Percentiles rank a stretch among this genome's conserved stretches.
Conservation (phyloP, 1,284 basidiomycete species). For the Leccinum insolens region DNA sequence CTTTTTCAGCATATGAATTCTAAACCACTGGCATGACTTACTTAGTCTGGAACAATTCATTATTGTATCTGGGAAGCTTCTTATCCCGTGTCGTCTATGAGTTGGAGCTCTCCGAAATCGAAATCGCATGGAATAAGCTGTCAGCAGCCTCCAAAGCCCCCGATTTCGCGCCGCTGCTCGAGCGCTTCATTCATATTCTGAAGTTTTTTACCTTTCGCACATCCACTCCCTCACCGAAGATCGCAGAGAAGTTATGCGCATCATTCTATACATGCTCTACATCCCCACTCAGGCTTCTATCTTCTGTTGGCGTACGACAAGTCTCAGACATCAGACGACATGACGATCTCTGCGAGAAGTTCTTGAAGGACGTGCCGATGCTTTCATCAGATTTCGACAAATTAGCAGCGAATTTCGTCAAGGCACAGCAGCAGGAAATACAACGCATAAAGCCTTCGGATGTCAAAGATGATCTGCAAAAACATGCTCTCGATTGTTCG, state of each 20-base stretch:
- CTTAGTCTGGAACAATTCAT: conserved; percentile 80
- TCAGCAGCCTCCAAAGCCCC: conserved; percentile 31
- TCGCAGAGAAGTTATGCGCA: too few relatives aligned
- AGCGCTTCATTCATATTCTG: conserved; percentile 78
- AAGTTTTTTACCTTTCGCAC: conserved; percentile 85
- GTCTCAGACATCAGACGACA: too few relatives aligned
- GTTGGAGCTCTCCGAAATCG: conserved; percentile 61
- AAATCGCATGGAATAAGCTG: too few relatives aligned
- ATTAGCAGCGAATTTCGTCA: too few relatives aligned
- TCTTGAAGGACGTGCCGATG: too few relatives aligned
- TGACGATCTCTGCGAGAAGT: too few relatives aligned
- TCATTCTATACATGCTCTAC: too few relatives aligned
- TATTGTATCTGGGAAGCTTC: conserved; percentile 82
- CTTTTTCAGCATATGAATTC: background rate
- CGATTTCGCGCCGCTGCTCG: conserved; percentile 36
- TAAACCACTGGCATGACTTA: background rate
- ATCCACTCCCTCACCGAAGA: conserved; percentile 68
- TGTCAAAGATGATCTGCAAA: conserved; percentile 75
- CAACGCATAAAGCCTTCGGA: conserved; percentile 78
- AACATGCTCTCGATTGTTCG: conserved; percentile 60
- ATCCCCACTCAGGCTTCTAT: too few relatives aligned
- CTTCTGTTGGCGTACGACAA: too few relatives aligned
- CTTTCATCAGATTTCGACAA: too few relatives aligned
- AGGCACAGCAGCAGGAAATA: conserved; percentile 38
- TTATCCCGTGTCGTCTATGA: conserved; percentile 86